These are phyloP conservation scores for Skeletonema grethae DNA, from an alignment of 108 stramenopile species.

Conservation along the genomic window DNA sequence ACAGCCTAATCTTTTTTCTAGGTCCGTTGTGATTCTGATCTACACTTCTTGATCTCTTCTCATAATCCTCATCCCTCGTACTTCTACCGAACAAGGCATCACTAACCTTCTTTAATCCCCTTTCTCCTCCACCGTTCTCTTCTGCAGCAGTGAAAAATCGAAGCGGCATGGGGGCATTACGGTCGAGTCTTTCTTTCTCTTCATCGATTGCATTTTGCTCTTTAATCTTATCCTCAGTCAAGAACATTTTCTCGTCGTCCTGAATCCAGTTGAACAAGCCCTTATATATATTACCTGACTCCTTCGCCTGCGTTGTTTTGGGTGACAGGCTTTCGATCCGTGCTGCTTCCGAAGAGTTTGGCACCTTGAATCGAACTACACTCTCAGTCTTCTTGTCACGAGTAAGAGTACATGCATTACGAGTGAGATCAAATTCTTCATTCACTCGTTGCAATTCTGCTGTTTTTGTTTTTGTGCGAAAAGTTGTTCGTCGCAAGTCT, in stretches of 20 bases:
- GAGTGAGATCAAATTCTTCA: neutral
- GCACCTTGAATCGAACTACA: neutral
- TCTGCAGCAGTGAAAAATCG: conserved; percentile 29
- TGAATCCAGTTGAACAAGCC: conserved; percentile 42
- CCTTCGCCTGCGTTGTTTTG: neutral
- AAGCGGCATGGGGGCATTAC: conserved; percentile 38
- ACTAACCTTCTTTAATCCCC: conserved; percentile 19
- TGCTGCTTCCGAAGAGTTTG: neutral
- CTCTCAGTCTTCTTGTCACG: neutral
- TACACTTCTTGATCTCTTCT: neutral
- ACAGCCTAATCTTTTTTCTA: neutral
- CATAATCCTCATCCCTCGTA: neutral
- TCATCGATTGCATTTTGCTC: conserved; percentile 25
- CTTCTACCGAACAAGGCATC: conserved; percentile 25
- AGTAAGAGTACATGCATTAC: neutral
- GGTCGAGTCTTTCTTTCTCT: conserved; percentile 10
- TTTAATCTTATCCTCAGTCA: conserved; percentile 32
- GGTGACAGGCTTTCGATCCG: neutral
- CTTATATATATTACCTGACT: conserved; percentile 22
- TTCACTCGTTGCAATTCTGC: neutral
- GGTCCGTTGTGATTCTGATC: neutral
- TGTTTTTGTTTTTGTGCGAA: neutral
- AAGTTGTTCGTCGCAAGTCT: neutral
- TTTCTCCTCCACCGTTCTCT: conserved; percentile 9
- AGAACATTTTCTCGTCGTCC: conserved; percentile 36